Evolutionary conservation across 2,329 filamentous ascomycete genomes (phyloP).

Genomic region (Microdochium trichocladiopsis): DNA sequence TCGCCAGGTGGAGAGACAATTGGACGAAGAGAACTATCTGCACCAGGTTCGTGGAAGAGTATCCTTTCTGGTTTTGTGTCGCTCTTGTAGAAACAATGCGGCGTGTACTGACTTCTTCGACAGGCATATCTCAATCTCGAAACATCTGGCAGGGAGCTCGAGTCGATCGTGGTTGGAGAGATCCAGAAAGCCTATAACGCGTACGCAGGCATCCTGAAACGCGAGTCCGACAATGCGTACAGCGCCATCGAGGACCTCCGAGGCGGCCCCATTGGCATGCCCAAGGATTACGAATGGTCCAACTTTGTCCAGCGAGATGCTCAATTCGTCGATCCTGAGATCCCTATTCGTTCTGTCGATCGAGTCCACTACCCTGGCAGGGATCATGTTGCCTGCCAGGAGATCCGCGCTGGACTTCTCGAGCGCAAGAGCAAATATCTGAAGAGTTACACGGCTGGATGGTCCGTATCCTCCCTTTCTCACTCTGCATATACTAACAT

Average conservation of each 20-base stretch:
- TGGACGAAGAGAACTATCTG: slow-evolving; percentile 95
- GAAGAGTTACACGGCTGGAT: slow-evolving; percentile 93
- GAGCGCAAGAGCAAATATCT: slow-evolving; percentile 99
- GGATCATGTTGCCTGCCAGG: slow-evolving; percentile 71
- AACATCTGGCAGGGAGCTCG: slow-evolving; percentile 86
- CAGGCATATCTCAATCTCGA: slow-evolving; percentile 93
- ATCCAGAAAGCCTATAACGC: slow-evolving; percentile 98
- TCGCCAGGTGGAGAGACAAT: slow-evolving; percentile 81
- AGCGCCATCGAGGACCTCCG: slow-evolving; percentile 74
- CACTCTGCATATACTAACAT: slow-evolving; percentile 10
- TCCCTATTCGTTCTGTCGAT: slow-evolving; percentile 70
- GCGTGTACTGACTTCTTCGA: slow-evolving; percentile 8
- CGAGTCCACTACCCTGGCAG: slow-evolving; percentile 89
- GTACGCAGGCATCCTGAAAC: slow-evolving; percentile 83
- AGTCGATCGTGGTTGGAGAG: slow-evolving; percentile 93
- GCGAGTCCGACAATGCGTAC: slow-evolving; percentile 79
- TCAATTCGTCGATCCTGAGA: slow-evolving; percentile 77
- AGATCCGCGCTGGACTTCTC: slow-evolving; percentile 83
- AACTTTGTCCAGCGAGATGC: slow-evolving; percentile 74
- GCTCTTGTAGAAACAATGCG: not conserved
- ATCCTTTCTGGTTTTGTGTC: not conserved
- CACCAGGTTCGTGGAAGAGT: slow-evolving; percentile 59
- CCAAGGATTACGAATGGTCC: slow-evolving; percentile 88
- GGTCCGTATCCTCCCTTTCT: slow-evolving; percentile 47
- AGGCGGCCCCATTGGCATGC: slow-evolving; percentile 81